A percentile compares a stretch with the other conserved stretches of the same genome.
phyloP scores from a whole-genome alignment of 2,329 filamentous ascomycete species.

The Fusarium brevicatenulatum region DNA sequence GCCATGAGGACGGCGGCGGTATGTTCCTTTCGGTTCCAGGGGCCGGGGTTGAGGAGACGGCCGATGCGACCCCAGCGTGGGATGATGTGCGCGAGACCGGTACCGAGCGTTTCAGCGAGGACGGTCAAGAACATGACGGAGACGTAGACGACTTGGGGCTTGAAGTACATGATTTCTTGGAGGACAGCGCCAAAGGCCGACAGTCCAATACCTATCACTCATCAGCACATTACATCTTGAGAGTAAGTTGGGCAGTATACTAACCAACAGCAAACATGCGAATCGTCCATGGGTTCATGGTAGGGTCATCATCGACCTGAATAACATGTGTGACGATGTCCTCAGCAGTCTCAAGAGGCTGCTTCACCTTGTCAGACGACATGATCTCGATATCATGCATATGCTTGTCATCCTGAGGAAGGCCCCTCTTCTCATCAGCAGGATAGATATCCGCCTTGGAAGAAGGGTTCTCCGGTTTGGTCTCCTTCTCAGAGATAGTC shows the following conservation, averaged over 20 bases:
- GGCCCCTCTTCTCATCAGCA: slow-evolving; percentile 12
- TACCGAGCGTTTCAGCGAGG: slow-evolving; percentile 30
- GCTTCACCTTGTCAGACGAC: background rate
- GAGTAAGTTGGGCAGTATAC: background rate
- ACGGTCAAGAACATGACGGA: slow-evolving; percentile 41
- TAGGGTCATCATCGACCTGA: slow-evolving; percentile 40
- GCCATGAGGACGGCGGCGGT: slow-evolving; percentile 56
- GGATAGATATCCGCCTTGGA: slow-evolving; percentile 1
- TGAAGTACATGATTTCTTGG: slow-evolving; percentile 42
- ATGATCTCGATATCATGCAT: slow-evolving; percentile 8
- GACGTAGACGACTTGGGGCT: slow-evolving; percentile 38
- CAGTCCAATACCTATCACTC: slow-evolving; percentile 27
- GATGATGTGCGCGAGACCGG: slow-evolving; percentile 12
- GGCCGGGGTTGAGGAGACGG: slow-evolving; percentile 29
- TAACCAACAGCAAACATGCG: slow-evolving; percentile 38
- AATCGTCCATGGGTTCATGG: slow-evolving; percentile 39
- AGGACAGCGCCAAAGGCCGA: slow-evolving; percentile 37
- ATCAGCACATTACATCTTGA: background rate
- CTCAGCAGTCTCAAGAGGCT: slow-evolving; percentile 24
- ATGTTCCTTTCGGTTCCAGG: slow-evolving; percentile 46
- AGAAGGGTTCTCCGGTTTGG: background rate
- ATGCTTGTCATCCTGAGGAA: background rate
- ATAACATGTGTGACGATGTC: slow-evolving; percentile 41
- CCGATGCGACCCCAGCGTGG: slow-evolving; percentile 23
- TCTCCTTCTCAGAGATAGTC: slow-evolving; percentile 6